Evolutionary conservation across 768 basidiomycete species (phyloP).

Genomic region (Leccinum boreale): DNA sequence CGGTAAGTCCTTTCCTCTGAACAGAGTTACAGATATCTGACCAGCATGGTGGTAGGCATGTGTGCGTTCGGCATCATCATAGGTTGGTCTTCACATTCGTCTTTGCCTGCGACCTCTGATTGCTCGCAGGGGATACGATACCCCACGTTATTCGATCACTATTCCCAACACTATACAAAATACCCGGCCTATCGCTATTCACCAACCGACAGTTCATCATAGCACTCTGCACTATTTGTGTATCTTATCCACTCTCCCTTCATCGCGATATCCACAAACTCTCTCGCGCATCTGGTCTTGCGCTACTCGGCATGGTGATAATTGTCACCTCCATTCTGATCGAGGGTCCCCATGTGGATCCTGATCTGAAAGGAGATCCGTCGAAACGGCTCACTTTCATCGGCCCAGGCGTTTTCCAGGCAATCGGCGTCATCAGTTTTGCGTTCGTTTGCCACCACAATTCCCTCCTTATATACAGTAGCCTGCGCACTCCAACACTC

Average conservation of each 20-base stretch:
- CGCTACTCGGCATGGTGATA: conserved; percentile 89
- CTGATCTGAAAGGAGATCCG: conserved; percentile 75
- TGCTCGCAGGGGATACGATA: conserved; percentile 77
- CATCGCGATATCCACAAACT: conserved; percentile 98
- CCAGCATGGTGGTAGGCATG: conserved; percentile 61
- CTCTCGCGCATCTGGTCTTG: conserved; percentile 86
- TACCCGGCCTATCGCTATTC: conserved; percentile 74
- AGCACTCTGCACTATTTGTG: conserved; percentile 75
- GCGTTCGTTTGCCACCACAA: conserved; percentile 99
- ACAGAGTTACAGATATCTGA: conserved; percentile 1
- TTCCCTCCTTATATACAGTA: conserved; percentile 93
- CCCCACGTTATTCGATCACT: conserved; percentile 88
- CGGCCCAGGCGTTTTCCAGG: conserved; percentile 82
- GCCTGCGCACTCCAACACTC: conserved; percentile 86
- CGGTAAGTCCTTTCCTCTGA: conserved; percentile 45
- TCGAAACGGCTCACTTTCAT: conserved; percentile 71
- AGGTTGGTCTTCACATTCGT: conserved; percentile 31
- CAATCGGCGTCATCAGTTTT: conserved; percentile 96
- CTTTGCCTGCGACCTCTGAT: background rate
- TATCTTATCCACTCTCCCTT: conserved; percentile 93
- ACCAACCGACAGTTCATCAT: conserved; percentile 89
- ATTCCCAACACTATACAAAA: conserved; percentile 65
- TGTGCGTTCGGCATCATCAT: conserved; percentile 98
- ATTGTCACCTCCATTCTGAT: conserved; percentile 86
- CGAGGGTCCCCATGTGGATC: conserved; percentile 72